These are phyloP conservation scores for Porodaedalea pini DNA, from an alignment of 1,284 basidiomycete genomes.

Conservation along the genomic window DNA sequence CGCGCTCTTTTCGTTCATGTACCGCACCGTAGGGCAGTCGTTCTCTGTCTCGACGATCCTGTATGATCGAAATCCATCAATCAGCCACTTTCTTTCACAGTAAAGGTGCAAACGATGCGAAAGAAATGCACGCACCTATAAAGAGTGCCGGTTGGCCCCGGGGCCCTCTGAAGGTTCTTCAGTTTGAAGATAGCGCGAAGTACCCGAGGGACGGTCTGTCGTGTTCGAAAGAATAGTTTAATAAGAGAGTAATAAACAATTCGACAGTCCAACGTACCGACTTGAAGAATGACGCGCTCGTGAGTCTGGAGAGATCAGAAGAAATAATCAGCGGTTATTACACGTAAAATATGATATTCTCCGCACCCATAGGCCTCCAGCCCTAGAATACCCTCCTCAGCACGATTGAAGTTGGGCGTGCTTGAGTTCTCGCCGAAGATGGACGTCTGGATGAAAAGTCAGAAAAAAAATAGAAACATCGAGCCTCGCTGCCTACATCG, in stretches of 20 bases:
- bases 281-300: constrained; percentile 43
- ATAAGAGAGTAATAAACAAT: neutral
- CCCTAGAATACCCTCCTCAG: constrained; percentile 22
- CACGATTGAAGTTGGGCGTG: neutral
- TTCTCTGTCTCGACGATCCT: constrained; percentile 25
- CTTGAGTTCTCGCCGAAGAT: constrained; percentile 25
- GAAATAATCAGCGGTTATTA: neutral
- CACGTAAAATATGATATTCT: neutral
- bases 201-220: constrained; percentile 38
- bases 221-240: neutral
- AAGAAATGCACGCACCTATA: constrained; percentile 28
- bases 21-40: constrained; percentile 25
- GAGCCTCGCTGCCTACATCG: constrained; percentile 34
- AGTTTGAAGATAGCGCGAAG: constrained; percentile 48
- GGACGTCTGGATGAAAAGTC: constrained; percentile 27
- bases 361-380: constrained; percentile 40
- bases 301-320: constrained; percentile 33
- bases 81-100: too few species aligned
- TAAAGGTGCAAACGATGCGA: too few species aligned
- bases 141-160: constrained; percentile 44
- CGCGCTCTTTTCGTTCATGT: constrained; percentile 26
- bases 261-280: constrained; percentile 29
- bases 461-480: constrained; percentile 22
- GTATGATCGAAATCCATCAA: neutral
- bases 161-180: constrained; percentile 42